A percentile compares a stretch with the other conserved stretches of the same genome.
Evolutionary conservation across 1,284 basidiomycete species (phyloP).

Genomic region (Pascua guehoae): DNA sequence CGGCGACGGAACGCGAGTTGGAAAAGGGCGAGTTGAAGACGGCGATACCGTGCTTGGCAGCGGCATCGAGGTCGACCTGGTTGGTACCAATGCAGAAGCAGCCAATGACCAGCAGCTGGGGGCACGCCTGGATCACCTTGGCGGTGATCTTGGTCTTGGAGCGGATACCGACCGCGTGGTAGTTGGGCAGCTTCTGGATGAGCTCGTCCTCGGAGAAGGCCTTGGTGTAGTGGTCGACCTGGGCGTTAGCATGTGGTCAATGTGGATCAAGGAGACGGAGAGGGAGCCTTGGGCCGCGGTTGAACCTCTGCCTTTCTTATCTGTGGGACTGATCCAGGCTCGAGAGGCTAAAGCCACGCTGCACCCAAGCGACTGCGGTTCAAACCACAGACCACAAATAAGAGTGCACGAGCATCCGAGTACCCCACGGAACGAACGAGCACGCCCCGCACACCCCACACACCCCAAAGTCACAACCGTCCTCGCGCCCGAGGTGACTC

Average conservation of each 20-base stretch:
- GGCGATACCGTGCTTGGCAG: conserved; percentile 84
- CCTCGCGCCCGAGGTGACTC: conserved; percentile 14
- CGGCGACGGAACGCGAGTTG: conserved; percentile 98
- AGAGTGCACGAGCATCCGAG: too few relatives aligned
- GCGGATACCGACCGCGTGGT: conserved; percentile 94
- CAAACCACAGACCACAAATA: too few relatives aligned
- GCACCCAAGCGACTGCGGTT: too few relatives aligned
- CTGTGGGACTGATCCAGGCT: too few relatives aligned
- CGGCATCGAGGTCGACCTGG: conserved; percentile 87
- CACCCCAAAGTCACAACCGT: not conserved
- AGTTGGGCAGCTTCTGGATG: conserved; percentile 75
- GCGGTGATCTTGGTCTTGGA: conserved; percentile 96
- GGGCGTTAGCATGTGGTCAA: conserved; percentile 31
- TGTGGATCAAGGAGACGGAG: not conserved
- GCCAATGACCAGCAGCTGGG: conserved; percentile 90
- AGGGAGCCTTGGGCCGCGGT: too few relatives aligned
- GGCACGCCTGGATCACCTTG: conserved; percentile 77
- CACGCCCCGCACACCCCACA: not conserved
- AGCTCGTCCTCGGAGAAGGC: conserved; percentile 92
- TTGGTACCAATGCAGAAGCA: conserved; percentile 99
- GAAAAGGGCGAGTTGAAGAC: conserved; percentile 99
- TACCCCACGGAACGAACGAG: too few relatives aligned
- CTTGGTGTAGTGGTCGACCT: conserved; percentile 85
- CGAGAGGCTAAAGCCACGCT: too few relatives aligned
- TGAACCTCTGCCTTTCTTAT: too few relatives aligned